Base-by-base conservation (phyloP, 2,329 filamentous ascomycete species). In the Hypoxylon sp. region DNA sequence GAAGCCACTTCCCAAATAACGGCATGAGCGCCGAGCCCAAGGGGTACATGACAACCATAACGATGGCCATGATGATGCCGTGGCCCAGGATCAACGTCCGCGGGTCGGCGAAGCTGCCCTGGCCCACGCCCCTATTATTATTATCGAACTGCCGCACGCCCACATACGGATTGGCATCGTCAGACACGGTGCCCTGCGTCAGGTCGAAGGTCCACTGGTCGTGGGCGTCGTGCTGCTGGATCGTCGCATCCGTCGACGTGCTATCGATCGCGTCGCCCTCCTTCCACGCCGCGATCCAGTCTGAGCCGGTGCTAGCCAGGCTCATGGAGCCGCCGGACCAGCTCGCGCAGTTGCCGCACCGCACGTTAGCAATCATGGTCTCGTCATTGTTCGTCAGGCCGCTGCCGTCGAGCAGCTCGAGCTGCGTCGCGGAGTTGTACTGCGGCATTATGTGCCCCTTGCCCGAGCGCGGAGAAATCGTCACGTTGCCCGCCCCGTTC, bases 1-100 rank as follows among this genome's bases (percentile, higher is more conserved):
- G 69, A 55, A 83, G 74, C 84, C 84, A 89, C 48, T 81, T 85
- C 46, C 85, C 83, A 5, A 88, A 66, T 2, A 90, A 66, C 2
- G 88, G 86, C 84, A 90, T 89, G 41, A 89, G 74, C 2, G 87
- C 78, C 7, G 88, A 82, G 4, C 88, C 89, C 2, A 89, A 69
- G 0, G 89, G 89, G 68, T 88, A 90, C 21, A 88, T 77, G 11
- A 86, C 71, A 2, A 86, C 81, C 68, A 90, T 88, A 16, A 85
- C 84, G 47, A 90, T 73, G 25, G 83, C 82, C 87, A 90, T 88
- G 71, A 90, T 78, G 69, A 88, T 80, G 51, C 87, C 88, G 66
- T 90, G 88, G 0, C 83, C 80, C 0, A 70, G 76, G 5, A 81
- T 73, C 14, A 81, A 50, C 1, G 55, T 46, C 5, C 45, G 59